These are phyloP conservation scores for Fusarium sp. DNA, from an alignment of 2,329 filamentous ascomycete species.

Conservation along the genomic window DNA sequence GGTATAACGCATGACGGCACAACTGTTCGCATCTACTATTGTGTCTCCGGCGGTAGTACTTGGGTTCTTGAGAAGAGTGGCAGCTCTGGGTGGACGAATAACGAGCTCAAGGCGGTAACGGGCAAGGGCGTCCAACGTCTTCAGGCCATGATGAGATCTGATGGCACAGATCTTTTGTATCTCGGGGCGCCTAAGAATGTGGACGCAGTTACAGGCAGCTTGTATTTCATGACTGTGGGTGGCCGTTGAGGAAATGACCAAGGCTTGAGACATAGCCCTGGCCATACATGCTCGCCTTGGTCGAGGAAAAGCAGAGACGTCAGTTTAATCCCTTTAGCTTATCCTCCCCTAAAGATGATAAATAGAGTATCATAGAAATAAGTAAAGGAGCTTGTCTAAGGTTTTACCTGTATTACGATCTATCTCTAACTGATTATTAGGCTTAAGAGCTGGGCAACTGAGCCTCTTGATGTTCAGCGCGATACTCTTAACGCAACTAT, in stretches of 20 bases:
- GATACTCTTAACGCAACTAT: neutral
- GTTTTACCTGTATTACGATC: neutral
- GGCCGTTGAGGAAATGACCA: neutral
- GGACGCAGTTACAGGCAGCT: conserved; percentile 21
- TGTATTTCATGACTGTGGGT: conserved; percentile 19
- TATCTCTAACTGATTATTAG: neutral
- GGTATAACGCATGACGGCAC: conserved; percentile 31
- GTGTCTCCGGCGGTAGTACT: conserved; percentile 21
- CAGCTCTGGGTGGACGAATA: conserved; percentile 15
- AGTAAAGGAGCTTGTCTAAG: neutral
- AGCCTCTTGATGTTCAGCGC: no score
- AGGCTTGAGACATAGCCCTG: neutral
- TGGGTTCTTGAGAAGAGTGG: conserved; percentile 29
- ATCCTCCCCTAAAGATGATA: neutral
- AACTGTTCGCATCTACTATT: conserved; percentile 36
- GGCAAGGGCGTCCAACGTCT: conserved; percentile 25
- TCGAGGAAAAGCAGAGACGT: neutral
- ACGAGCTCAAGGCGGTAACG: conserved; percentile 4
- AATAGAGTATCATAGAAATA: neutral
- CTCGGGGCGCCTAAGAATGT: conserved; percentile 22
- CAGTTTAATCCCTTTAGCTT: neutral
- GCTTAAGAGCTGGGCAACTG: no score
- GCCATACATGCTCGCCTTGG: neutral
- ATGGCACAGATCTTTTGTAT: conserved; percentile 25
- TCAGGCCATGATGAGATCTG: conserved; percentile 16